Base-by-base conservation (phyloP, 2,329 filamentous ascomycete genomes). In the Simplicillium aogashimaense region DNA sequence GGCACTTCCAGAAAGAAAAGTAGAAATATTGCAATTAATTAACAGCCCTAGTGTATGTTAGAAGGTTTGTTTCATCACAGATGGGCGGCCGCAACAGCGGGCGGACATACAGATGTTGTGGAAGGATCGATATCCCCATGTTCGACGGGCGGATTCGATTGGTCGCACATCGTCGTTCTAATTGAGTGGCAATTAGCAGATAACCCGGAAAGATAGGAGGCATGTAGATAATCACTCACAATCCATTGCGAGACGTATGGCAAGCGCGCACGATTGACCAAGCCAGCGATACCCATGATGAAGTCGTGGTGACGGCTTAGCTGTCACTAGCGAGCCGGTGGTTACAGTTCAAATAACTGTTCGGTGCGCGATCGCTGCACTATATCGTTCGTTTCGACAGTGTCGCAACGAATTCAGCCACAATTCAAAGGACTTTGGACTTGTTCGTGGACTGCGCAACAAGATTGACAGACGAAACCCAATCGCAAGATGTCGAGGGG, bases 121-220 rank as follows among this genome's bases (percentile, higher is more conserved):
- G 35, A 63, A 70, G 3, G 63, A 44, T 61, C 43, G 20, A 25
- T 25, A 59, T 50, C 53, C 58, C 66, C 64, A 71, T 5, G 63
- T 69, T 13, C 64, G 56, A 34, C 64, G 55, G 34, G 48, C 58
- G 2, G 56, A 50, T 43, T 67, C 65, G 20, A 69, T 61, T 9
- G 69, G 70, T 3, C 67, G 64, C 41, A 72, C 67, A 47, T 74
- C 69, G 45, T 72, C 61, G 48, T 73, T 25, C 20, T 25, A 25
- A 25, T 25, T 25, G 20, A 25, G 6, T 6, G 9, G 20, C 20
- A 9, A 25, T 25, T 25, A 25, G 9, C 5, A 25, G 5, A 25
- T 25, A 25, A 5, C 9, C 20, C 9, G 9, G 6, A 25, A 25
- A 9, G 9, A 5, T 9, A 9, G 9, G 20, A 25, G 9, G 20